Evolutionary conservation across 768 basidiomycete species (phyloP).

Genomic region (Lactarius quietus): DNA sequence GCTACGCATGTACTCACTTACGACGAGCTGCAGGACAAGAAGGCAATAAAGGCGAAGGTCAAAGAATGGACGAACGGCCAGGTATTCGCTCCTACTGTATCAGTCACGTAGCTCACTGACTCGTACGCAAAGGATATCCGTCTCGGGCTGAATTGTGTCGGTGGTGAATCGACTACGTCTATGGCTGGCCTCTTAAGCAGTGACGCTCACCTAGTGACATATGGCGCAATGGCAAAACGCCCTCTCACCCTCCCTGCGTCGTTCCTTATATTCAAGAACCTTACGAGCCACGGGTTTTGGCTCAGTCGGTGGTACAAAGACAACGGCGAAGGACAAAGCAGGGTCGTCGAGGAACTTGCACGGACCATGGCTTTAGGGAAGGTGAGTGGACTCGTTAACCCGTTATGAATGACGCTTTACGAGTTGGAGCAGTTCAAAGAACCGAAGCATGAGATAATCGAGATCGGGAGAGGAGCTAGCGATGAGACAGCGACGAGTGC

Average conservation of each 20-base stretch:
- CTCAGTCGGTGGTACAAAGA: conserved; percentile 65
- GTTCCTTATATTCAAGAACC: conserved; percentile 80
- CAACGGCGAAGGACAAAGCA: conserved; percentile 42
- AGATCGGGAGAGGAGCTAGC: conserved; percentile 40
- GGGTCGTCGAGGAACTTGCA: conserved; percentile 12
- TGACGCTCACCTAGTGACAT: conserved; percentile 75
- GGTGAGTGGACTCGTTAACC: conserved; percentile 3
- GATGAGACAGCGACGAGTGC: conserved; percentile 37
- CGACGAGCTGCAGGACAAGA: conserved; percentile 61
- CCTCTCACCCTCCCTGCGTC: conserved; percentile 75
- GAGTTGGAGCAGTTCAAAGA: conserved; percentile 49
- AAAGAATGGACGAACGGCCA: conserved; percentile 63
- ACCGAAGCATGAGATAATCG: conserved; percentile 67
- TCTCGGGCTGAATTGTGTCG: conserved; percentile 54
- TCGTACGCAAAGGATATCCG: conserved; percentile 36
- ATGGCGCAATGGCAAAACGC: conserved; percentile 87
- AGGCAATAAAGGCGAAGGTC: conserved; percentile 44
- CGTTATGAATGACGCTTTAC: not conserved
- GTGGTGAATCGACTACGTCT: conserved; percentile 62
- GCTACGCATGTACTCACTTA: conserved; percentile 78
- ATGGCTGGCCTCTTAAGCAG: conserved; percentile 68
- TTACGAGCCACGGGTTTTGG: conserved; percentile 77
- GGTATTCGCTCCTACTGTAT: conserved; percentile 35
- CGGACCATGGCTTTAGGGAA: conserved; percentile 18
- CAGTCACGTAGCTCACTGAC: not conserved